These are phyloP conservation scores for Leonotis leonurus DNA, from an alignment of 257 asterid genomes.

Conservation along the genomic window DNA sequence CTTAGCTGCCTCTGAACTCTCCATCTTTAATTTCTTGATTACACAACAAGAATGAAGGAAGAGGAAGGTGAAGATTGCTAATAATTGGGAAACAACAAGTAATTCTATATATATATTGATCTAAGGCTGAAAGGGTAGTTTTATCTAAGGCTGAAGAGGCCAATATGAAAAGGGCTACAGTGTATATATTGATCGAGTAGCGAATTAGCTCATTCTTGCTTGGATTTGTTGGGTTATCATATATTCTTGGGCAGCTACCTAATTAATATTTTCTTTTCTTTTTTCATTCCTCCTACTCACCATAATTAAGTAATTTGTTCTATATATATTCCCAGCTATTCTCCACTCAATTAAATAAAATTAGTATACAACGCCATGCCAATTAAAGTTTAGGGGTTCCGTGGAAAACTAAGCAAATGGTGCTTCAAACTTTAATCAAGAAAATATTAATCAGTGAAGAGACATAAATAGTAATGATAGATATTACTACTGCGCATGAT, in stretches of 20 bases:
- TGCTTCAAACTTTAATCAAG: background rate
- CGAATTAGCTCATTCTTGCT: background rate
- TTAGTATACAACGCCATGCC: background rate
- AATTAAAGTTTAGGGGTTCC: background rate
- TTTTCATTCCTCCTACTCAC: background rate
- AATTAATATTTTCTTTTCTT: background rate
- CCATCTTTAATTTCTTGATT: conserved; percentile 20
- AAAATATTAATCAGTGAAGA: background rate
- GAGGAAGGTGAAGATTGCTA: background rate
- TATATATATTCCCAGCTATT: background rate
- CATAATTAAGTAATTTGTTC: background rate
- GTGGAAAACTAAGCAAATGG: background rate
- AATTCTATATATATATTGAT: background rate
- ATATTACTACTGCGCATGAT: too few species aligned
- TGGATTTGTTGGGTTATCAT: background rate
- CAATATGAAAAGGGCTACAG: too few species aligned
- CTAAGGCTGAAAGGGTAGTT: background rate
- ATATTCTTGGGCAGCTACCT: background rate
- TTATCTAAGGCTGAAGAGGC: background rate
- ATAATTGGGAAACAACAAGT: background rate
- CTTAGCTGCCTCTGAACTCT: conserved; percentile 21
- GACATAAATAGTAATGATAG: background rate
- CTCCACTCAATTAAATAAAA: background rate
- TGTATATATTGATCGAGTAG: background rate
- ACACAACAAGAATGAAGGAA: background rate